Evolutionary conservation across 176 grass and related monocot genomes (phyloP).

Genomic region (bread wheat (Triticum aestivum)): IWGSC_CS_RefSeq_v2.1 NC_057810.1:210076547-210077046

Average conservation of each 20-base stretch:
- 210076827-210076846: not conserved
- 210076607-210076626: not conserved
- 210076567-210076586: slow-evolving; percentile 65
- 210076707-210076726: slow-evolving; percentile 65
- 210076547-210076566: slow-evolving; percentile 86
- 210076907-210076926: slow-evolving; percentile 65
- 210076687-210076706: slow-evolving; percentile 66
- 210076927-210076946: not conserved
- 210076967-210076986: not conserved
- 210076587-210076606: slow-evolving; percentile 49
- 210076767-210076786: slow-evolving; percentile 78
- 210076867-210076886: slow-evolving; percentile 82
- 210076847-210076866: slow-evolving; percentile 54
- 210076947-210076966: not conserved
- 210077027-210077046: slow-evolving; percentile 97
- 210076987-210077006: not conserved
- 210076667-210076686: not conserved
- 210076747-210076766: slow-evolving; percentile 89
- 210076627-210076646: not conserved
- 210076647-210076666: not conserved
- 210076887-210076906: slow-evolving; percentile 89
- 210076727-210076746: slow-evolving; percentile 82
- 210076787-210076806: slow-evolving; percentile 47
- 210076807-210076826: not conserved
- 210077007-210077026: slow-evolving; percentile 44